Base-by-base conservation (phyloP, 345 rosid species). In the Corymbia maculata region DNA sequence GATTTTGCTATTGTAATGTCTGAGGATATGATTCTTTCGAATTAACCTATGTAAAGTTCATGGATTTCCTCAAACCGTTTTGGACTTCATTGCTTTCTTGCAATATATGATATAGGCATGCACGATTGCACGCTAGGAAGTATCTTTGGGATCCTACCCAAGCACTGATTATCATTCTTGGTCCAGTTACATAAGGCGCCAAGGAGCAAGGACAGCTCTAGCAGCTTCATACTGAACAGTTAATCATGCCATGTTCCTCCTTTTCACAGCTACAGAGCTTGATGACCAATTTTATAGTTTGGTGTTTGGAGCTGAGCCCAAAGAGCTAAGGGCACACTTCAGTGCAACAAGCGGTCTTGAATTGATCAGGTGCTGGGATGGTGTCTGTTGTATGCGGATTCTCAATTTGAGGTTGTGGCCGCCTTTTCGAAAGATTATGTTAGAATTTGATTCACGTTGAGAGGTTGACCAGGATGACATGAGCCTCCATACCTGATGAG, bases 281-380 rank as follows among this genome's bases (percentile, higher is more conserved):
- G 2, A 1, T 68, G 80, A 68, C 44, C 0, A 6, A 68, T 32
- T 9, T 68, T 32, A 32, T 32, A 16, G 45, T 66, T 66, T 66
- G 42, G 79, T 32, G 80, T 16, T 36, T 45, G 80, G 45, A 68
- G 45, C 21, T 32, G 80, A 61, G 26, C 6, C 24, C 80, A 13
- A 0, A 32, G 24, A 68, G 45, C 45, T 1, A 45, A 0, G 24
- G 0, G 13, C 80, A 9, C 16, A 68, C 32, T 32, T 16, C 45
- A 32, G 80, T 32, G 80, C 24, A 32, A 8, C 13, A 0, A 32
- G 45, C 16, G 80, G 45, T 68, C 7, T 32, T 68, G 80, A 68
- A 32, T 45, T 1, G 42, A 68, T 68, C 45, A 2, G 80, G 45
- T 32, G 80, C 80, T 32, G 45, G 45, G 80, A 32, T 68, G 80